Base-by-base conservation (phyloP, 192 early-diverging fungal species). In the Physocladia obscura region DNA sequence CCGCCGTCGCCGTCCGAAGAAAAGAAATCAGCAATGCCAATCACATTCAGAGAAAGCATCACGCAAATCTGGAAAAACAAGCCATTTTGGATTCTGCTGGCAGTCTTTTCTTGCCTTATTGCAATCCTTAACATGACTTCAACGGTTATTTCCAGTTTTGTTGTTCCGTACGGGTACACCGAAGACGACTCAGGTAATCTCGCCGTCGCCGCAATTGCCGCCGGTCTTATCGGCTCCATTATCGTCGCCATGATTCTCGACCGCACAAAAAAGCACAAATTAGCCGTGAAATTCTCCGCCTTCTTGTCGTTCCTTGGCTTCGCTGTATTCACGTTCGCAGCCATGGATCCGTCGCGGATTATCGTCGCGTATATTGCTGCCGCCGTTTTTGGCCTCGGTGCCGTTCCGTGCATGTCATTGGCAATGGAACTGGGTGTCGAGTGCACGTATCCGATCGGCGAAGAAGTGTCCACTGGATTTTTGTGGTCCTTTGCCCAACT, bases 211-310 rank as follows among this genome's bases (percentile, higher is more conserved):
- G 82, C 81, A 67, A 76, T 89, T 57, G 71, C 82, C n/a, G 81
- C 77, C 56, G 88, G 88, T 38, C 52, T 89, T 19, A 73, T 89
- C 6, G 79, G 83, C 29, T 82, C 88, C 11, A 71, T 78, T n/a
- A 51, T 78, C 29, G 71, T 82, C 13, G 80, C 81, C 2, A 69
- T 76, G 17, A 70, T 84, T 29, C 76, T 88, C 54, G 88, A 89
- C 62, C 62, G 71, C 15, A 85, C 81, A 30, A 87, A 87, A 69
- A 72, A 69, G 39, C 86, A 86, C 68, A 80, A 76, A 30, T 34
- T 68, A 4, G 47, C 84, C 3, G 24, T 85, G 31, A 83, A 81
- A 59, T 21, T 76, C 6, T 51, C 64, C 22, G 30, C 34, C 4
- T 15, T 60, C 8, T 22, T 74, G 11, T 62, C 61, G 29, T 62